Percentiles rank a stretch among this genome's conserved stretches.
phyloP scores from a whole-genome alignment of 306 rosid genomes.

The Bauhinia variegata region DNA sequence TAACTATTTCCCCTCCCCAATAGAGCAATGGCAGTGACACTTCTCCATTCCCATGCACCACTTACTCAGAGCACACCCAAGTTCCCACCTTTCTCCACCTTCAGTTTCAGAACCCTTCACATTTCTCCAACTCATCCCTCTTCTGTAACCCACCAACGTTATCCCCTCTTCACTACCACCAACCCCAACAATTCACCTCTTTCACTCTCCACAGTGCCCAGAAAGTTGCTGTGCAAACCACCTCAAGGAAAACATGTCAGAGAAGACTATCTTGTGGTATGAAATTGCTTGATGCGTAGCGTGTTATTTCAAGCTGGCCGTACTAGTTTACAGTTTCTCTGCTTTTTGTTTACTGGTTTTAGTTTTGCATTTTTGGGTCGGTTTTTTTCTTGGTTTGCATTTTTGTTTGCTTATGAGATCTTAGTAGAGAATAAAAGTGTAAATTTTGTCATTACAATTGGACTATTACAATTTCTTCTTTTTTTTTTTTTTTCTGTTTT shows the following conservation, averaged over 20 bases:
- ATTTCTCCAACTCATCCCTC: constrained; percentile 40
- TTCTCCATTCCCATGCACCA: constrained; percentile 39
- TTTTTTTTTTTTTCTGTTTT: no score
- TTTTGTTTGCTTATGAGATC: not conserved
- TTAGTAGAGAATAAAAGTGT: no score
- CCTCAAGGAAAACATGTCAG: constrained; percentile 67
- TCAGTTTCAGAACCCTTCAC: constrained; percentile 36
- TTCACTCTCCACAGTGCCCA: constrained; percentile 57
- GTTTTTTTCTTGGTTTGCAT: not conserved
- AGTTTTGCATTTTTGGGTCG: not conserved
- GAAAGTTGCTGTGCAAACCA: constrained; percentile 66
- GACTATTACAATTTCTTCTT: no score
- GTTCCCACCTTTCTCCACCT: constrained; percentile 42
- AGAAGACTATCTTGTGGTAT: constrained; percentile 89
- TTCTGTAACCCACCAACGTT: constrained; percentile 45
- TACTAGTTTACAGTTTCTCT: not conserved
- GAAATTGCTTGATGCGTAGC: not conserved
- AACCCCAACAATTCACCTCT: constrained; percentile 26
- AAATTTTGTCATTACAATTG: not conserved
- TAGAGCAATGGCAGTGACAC: constrained; percentile 47
- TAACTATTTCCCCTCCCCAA: not conserved
- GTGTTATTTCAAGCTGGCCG: not conserved
- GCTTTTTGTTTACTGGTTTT: not conserved
- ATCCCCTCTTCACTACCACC: constrained; percentile 52
- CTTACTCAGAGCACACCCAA: constrained; percentile 27